Evolutionary conservation across 1,284 basidiomycete species (phyloP).

Genomic region (Apiotrichum gamsii): DNA sequence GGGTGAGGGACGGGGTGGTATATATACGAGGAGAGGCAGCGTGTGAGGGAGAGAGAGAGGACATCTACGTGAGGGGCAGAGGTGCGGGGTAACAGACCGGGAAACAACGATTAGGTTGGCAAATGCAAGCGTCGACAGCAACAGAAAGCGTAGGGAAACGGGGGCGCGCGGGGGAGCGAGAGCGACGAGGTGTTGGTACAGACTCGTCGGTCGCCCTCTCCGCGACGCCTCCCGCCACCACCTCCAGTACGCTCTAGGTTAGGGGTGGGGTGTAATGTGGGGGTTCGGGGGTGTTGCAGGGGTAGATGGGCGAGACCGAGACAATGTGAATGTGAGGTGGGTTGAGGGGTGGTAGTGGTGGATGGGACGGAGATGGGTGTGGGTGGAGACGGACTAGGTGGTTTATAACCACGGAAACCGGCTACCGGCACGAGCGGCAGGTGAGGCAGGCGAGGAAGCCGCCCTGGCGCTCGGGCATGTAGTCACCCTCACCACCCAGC

Average conservation of each 20-base stretch:
- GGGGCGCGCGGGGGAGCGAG: not conserved
- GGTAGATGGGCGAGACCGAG: not conserved
- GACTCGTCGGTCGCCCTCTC: too few relatives aligned
- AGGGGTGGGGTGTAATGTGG: not conserved
- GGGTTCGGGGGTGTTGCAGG: not conserved
- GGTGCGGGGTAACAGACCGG: not conserved
- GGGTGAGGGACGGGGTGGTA: too few relatives aligned
- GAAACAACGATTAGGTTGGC: constrained; percentile 12
- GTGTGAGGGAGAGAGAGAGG: not conserved
- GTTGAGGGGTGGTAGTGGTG: too few relatives aligned
- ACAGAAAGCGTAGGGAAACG: not conserved
- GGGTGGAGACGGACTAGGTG: too few relatives aligned
- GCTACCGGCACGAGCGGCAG: constrained; percentile 42
- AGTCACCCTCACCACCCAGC: constrained; percentile 41
- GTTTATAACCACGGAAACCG: too few relatives aligned
- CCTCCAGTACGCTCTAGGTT: too few relatives aligned
- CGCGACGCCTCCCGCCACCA: too few relatives aligned
- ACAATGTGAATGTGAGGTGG: not conserved
- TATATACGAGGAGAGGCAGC: too few relatives aligned
- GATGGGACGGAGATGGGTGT: too few relatives aligned
- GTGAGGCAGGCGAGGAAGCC: constrained; percentile 41
- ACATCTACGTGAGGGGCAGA: not conserved
- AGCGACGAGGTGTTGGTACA: not conserved
- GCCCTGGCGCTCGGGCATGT: constrained; percentile 30
- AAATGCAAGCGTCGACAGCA: constrained; percentile 4